A percentile compares a stretch with the other conserved stretches of the same genome.
Evolutionary conservation across 2,329 filamentous ascomycete species (phyloP).

Genomic region (Talaromyces sp.): DNA sequence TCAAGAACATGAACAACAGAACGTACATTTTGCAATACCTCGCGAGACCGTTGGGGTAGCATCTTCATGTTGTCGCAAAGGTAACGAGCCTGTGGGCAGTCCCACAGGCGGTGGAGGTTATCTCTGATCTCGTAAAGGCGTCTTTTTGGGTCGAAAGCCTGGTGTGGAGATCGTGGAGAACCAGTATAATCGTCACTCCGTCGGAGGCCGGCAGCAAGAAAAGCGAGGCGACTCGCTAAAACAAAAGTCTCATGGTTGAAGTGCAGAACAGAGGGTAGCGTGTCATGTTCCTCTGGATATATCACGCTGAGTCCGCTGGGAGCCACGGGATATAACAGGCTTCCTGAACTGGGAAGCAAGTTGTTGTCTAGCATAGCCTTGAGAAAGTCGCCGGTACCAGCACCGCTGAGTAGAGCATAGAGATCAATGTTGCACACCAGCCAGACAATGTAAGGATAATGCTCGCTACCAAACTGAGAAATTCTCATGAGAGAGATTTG

Average conservation of each 20-base stretch:
- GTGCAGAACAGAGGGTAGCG: slow-evolving; percentile 41
- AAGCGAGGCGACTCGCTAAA: slow-evolving; percentile 44
- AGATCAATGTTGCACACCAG: slow-evolving; percentile 53
- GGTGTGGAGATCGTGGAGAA: not conserved
- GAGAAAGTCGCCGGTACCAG: slow-evolving; percentile 50
- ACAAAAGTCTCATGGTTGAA: slow-evolving; percentile 46
- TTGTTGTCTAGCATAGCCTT: slow-evolving; percentile 46
- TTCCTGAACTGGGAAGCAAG: slow-evolving; percentile 44
- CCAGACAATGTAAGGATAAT: slow-evolving; percentile 53
- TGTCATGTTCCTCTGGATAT: slow-evolving; percentile 35
- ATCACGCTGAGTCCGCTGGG: slow-evolving; percentile 34
- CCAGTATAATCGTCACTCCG: slow-evolving; percentile 26
- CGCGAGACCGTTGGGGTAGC: slow-evolving; percentile 35
- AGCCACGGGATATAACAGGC: slow-evolving; percentile 37
- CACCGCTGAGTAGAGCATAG: slow-evolving; percentile 53
- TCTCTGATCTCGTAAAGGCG: slow-evolving; percentile 38
- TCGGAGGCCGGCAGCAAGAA: slow-evolving; percentile 42
- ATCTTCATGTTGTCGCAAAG: slow-evolving; percentile 35
- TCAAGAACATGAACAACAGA: not conserved
- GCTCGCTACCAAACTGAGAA: slow-evolving; percentile 42
- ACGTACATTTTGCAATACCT: slow-evolving; percentile 46
- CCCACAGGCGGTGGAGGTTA: slow-evolving; percentile 38
- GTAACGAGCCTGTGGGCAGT: slow-evolving; percentile 34
- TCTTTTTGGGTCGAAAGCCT: slow-evolving; percentile 21
- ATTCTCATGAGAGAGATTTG: slow-evolving; percentile 49